A percentile compares a stretch with the other conserved stretches of the same genome.
These are phyloP conservation scores for Aspergillus amoenus DNA, from an alignment of 2,329 filamentous ascomycete genomes.

Conservation along the genomic window DNA sequence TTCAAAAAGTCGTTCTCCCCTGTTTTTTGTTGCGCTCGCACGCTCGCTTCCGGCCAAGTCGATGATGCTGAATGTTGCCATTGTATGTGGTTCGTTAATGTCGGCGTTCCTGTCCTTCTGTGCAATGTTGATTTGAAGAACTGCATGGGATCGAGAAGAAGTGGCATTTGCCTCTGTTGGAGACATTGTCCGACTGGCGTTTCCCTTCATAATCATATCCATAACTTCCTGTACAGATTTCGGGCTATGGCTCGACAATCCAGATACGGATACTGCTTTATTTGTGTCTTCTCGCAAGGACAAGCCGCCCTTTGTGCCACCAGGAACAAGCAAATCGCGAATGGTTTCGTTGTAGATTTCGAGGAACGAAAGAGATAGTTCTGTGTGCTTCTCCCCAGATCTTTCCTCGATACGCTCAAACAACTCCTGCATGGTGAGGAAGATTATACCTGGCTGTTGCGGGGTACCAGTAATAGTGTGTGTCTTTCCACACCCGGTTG, in stretches of 20 bases:
- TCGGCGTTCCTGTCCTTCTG: conserved; percentile 91
- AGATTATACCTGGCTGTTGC: conserved; percentile 95
- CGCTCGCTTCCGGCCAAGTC: conserved; percentile 94
- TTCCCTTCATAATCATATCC: conserved; percentile 97
- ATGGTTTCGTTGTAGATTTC: conserved; percentile 99
- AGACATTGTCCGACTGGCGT: conserved; percentile 91
- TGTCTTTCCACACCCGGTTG: conserved; percentile 96
- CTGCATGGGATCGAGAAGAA: conserved; percentile 93
- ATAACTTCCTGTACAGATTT: conserved; percentile 94
- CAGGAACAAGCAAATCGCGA: conserved; percentile 85
- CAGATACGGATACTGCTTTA: conserved; percentile 85
- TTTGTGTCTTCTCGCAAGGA: conserved; percentile 95
- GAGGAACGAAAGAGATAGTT: conserved; percentile 89
- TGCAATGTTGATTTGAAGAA: conserved; percentile 93
- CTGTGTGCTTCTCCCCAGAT: conserved; percentile 81
- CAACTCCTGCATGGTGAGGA: conserved; percentile 97
- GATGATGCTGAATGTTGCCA: conserved; percentile 98
- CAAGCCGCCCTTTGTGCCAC: conserved; percentile 76
- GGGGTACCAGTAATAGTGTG: conserved; percentile 94
- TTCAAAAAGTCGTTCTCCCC: conserved; percentile 85
- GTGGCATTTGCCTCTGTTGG: conserved; percentile 97
- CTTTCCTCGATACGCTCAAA: conserved; percentile 94
- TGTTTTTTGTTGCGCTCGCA: conserved; percentile 93
- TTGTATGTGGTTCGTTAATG: conserved; percentile 92
- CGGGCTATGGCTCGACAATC: conserved; percentile 86